Evolutionary conservation across 257 asterid species (phyloP).

Genomic region (Solanum medicagineum): DNA sequence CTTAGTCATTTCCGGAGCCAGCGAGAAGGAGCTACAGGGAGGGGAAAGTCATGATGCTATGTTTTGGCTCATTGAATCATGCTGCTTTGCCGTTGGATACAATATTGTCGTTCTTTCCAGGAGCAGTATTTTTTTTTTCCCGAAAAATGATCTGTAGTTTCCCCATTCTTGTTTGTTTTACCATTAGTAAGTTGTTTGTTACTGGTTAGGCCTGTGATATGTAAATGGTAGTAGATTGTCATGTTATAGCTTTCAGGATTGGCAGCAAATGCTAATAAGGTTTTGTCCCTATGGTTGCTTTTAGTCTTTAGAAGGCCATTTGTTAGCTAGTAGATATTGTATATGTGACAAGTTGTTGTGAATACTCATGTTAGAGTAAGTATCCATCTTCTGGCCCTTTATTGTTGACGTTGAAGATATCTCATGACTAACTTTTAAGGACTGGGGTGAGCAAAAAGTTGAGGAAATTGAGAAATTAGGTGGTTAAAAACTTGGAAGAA

Average conservation of each 20-base stretch:
- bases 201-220: neutral
- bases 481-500: neutral
- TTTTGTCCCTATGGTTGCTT: neutral
- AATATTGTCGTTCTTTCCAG: neutral
- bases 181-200: neutral
- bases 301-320: neutral
- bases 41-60: slow-evolving; percentile 47
- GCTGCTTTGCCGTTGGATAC: slow-evolving; percentile 1
- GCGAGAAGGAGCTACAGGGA: slow-evolving; percentile 44
- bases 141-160: neutral
- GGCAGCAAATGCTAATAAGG: neutral
- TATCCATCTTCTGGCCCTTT: neutral
- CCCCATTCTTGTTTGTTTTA: neutral
- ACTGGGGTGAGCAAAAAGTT: too few relatives aligned
- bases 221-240: neutral
- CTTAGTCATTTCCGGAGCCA: slow-evolving; percentile 91
- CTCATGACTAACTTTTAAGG: too few relatives aligned
- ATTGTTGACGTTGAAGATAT: too few relatives aligned
- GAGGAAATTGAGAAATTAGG: neutral
- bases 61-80: neutral
- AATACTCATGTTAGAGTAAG: neutral
- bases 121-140: neutral
- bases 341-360: neutral
- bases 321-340: neutral
- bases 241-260: neutral